These are phyloP conservation scores for Cynara cardunculus DNA, from an alignment of 129 eudicot genomes.

Conservation along the genomic window DNA sequence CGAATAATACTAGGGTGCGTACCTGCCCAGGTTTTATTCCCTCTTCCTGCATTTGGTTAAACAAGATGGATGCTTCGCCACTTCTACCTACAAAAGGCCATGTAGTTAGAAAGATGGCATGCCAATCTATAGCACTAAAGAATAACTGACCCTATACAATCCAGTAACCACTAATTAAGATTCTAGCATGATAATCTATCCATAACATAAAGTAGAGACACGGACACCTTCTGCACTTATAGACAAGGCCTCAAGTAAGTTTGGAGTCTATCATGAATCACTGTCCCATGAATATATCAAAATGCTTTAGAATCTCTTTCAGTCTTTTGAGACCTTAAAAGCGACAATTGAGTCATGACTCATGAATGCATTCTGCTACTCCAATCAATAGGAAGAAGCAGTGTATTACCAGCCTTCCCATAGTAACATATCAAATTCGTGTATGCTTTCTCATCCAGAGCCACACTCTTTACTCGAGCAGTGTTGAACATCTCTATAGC, in stretches of 20 bases:
- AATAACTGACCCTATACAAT: neutral
- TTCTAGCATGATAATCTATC: constrained; percentile 8
- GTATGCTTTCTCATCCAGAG: constrained; percentile 84
- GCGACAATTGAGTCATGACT: neutral
- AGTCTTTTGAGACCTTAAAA: neutral
- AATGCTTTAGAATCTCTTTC: neutral
- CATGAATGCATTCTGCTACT: neutral
- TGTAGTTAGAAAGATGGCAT: constrained; percentile 1
- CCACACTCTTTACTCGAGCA: constrained; percentile 59
- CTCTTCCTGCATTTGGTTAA: constrained; percentile 74
- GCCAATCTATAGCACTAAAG: neutral
- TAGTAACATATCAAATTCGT: constrained; percentile 67
- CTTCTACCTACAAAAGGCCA: constrained; percentile 53
- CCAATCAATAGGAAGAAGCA: constrained; percentile 11
- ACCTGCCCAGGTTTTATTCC: constrained; percentile 96
- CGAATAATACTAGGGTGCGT: constrained; percentile 5
- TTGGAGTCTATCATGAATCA: neutral
- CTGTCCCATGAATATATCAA: constrained; percentile 9
- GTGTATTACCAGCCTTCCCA: constrained; percentile 78
- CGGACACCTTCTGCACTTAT: neutral
- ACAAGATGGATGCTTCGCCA: constrained; percentile 65
- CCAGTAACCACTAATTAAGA: constrained; percentile 1
- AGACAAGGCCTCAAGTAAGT: neutral
- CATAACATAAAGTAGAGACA: constrained; percentile 1
- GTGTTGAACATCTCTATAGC: constrained; percentile 65